Conservation (phyloP, 192 early-diverging fungal species). For the Globomyces pollinis-pini region DNA sequence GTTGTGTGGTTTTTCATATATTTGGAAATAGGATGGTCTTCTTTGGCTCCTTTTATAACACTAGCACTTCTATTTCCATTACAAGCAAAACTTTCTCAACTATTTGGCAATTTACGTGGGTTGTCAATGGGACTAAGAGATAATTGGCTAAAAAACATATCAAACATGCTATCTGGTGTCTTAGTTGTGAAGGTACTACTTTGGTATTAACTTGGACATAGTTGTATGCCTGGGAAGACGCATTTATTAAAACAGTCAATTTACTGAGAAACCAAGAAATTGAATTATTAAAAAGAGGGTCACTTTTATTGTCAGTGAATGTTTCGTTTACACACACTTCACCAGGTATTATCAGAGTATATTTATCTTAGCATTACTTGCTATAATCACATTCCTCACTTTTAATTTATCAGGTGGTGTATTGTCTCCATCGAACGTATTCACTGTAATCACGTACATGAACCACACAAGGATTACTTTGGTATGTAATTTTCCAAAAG, state of each 20-base stretch:
- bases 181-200: conserved; percentile 21
- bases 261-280: conserved; percentile 28
- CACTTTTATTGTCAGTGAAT: conserved; percentile 32
- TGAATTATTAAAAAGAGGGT: conserved; percentile 25
- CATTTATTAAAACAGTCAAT: conserved; percentile 32
- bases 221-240: conserved; percentile 45
- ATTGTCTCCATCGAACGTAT: conserved; percentile 36
- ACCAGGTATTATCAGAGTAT: conserved; percentile 30
- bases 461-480: conserved; percentile 8
- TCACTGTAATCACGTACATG: conserved; percentile 17
- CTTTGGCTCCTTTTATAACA: conserved; percentile 30
- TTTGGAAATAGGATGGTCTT: conserved; percentile 29
- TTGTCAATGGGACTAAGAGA: conserved; percentile 24
- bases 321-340: not conserved
- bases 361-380: conserved; percentile 24
- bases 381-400: conserved; percentile 32
- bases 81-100: conserved; percentile 30
- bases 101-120: conserved; percentile 31
- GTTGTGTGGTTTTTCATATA: conserved; percentile 35
- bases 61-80: conserved; percentile 35
- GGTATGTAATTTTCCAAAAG: conserved; percentile 11
- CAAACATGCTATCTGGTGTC: conserved; percentile 40
- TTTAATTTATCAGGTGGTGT: conserved; percentile 39
- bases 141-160: conserved; percentile 34
- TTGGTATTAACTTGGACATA: conserved; percentile 38